Percentiles rank a stretch among this genome's conserved stretches.
phyloP scores from a whole-genome alignment of 345 rosid genomes.

The Alliaria petiolata region DNA sequence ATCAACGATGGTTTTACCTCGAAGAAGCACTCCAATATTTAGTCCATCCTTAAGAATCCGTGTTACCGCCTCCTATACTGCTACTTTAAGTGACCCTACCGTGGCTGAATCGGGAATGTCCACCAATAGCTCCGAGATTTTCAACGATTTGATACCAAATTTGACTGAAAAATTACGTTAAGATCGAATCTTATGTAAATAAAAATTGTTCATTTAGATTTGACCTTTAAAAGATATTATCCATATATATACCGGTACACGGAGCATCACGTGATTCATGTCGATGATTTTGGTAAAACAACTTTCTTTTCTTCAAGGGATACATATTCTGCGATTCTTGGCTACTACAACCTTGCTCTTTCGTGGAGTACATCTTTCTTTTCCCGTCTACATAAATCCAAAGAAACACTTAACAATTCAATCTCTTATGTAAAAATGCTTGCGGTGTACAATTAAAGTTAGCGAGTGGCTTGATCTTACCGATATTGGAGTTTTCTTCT shows the following conservation, averaged over 20 bases:
- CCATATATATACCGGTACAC: neutral
- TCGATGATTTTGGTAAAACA: slow-evolving; percentile 19
- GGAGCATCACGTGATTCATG: neutral
- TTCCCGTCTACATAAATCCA: slow-evolving; percentile 32
- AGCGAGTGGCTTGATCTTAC: slow-evolving; percentile 18
- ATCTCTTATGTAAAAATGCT: neutral
- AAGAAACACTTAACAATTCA: neutral
- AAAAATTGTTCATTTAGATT: neutral
- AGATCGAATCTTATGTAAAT: neutral
- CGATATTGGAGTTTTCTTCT: slow-evolving; percentile 22
- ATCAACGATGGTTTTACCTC: slow-evolving; percentile 15
- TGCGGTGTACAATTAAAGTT: neutral
- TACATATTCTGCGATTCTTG: slow-evolving; percentile 34
- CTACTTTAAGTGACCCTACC: slow-evolving; percentile 12
- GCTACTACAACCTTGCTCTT: slow-evolving; percentile 17
- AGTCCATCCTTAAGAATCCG: slow-evolving; percentile 6
- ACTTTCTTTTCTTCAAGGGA: slow-evolving; percentile 40
- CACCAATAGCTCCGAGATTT: slow-evolving; percentile 20
- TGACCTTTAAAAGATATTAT: neutral
- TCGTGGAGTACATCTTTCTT: slow-evolving; percentile 9
- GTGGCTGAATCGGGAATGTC: slow-evolving; percentile 20
- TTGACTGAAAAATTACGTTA: neutral
- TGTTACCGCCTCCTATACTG: slow-evolving; percentile 10
- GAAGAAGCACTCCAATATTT: slow-evolving; percentile 12
- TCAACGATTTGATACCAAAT: slow-evolving; percentile 10